Base-by-base conservation (phyloP, 176 grass and related monocot species). In the Zoysia japonica region DNA sequence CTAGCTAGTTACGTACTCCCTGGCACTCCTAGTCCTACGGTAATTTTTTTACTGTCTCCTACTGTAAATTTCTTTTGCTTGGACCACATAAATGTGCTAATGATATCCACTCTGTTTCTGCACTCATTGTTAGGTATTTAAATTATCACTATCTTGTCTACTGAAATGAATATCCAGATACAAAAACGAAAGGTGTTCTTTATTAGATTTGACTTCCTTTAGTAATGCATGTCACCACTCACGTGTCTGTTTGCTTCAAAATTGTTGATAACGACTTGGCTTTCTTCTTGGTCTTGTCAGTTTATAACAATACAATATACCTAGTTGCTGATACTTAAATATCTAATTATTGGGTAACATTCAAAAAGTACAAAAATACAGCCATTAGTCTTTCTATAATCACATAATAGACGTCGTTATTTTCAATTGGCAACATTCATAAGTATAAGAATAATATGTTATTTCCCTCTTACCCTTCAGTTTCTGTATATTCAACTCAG, bases 31-130 rank as follows among this genome's bases (percentile, higher is more conserved):
- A 28, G 28, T 28, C 28, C 28, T 28, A 28, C 28, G 28, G 28
- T 28, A 28, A 28, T 28, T 28, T 28, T 28, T 28, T 28, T 28
- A 28, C 0, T 28, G 28, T 28, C 28, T 28, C 84, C 70, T 71
- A 68, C 85, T 86, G 96, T 99, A 91, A 90, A 54, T 80, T 45
- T 76, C 59, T 75, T 71, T 62, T 86, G 19, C 41, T 83, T 60
- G 5, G 6, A 39, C 36, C 3, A 64, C 14, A 13, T 37, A 64
- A 39, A 56, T 7, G 54, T 65, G n/a, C 7, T 15, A 42, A 53
- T 10, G 1, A 62, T 69, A 43, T 51, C 60, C 53, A n/a, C 4
- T 61, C 57, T 55, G 7, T 17, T 12, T 9, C 19, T 54, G 41
- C 50, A 2, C n/a, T 68, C 42, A 68, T 73, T 67, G 9, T 72